Conservation (phyloP, 441 rosid genomes). For the Gossypium schwendimanii region DNA sequence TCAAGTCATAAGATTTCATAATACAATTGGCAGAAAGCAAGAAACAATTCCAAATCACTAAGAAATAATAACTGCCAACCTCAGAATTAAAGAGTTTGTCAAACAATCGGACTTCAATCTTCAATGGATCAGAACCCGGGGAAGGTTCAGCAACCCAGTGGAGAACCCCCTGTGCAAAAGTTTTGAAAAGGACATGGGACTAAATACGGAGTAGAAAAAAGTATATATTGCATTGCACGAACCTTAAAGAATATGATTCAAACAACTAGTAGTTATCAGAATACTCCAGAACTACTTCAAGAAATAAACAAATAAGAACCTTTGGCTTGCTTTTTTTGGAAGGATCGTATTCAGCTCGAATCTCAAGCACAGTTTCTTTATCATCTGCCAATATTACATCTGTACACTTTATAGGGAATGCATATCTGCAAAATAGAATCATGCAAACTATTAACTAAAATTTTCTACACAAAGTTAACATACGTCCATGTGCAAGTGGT, state of each 20-base stretch:
- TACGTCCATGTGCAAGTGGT: neutral
- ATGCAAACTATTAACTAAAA: neutral
- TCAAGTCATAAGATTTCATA: conserved; percentile 4
- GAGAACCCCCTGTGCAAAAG: conserved; percentile 63
- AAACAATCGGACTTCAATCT: conserved; percentile 82
- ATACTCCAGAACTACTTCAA: conserved; percentile 7
- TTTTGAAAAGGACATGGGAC: neutral
- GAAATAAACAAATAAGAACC: conserved; percentile 32
- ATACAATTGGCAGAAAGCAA: neutral
- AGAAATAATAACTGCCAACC: conserved; percentile 34
- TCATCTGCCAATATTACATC: conserved; percentile 72
- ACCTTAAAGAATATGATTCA: neutral
- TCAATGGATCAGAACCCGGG: conserved; percentile 50
- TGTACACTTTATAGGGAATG: conserved; percentile 83
- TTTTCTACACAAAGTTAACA: neutral
- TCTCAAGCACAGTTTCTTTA: conserved; percentile 64
- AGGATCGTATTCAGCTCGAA: conserved; percentile 81
- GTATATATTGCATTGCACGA: neutral
- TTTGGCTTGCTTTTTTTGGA: conserved; percentile 77
- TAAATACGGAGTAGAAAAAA: neutral
- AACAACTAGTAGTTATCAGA: neutral
- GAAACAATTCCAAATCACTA: neutral
- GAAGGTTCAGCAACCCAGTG: conserved; percentile 87
- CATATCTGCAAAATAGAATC: conserved; percentile 51
- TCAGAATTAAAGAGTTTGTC: conserved; percentile 79